These are phyloP conservation scores for Fusarium nematophilum DNA, from an alignment of 2,329 filamentous ascomycete genomes.

Conservation along the genomic window DNA sequence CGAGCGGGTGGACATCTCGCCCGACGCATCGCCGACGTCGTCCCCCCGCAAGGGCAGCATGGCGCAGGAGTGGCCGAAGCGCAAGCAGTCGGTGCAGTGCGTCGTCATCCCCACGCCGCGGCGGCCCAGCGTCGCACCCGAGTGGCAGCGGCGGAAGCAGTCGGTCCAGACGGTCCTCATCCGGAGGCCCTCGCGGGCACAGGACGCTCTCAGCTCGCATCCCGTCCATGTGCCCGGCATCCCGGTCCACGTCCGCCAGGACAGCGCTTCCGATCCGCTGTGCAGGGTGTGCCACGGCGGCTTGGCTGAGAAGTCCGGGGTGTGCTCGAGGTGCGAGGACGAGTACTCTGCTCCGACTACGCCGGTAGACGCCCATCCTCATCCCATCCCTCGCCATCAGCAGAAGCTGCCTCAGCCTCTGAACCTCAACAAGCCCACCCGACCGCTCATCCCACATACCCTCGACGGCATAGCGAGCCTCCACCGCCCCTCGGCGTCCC, in stretches of 20 bases:
- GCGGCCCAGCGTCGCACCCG: conserved; percentile 26
- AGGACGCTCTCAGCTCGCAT: conserved; percentile 37
- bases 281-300: conserved; percentile 38
- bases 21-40: conserved; percentile 23
- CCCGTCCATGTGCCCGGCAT: conserved; percentile 36
- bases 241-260: conserved; percentile 38
- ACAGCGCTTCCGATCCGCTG: conserved; percentile 36
- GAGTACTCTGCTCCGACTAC: conserved; percentile 22
- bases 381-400: conserved; percentile 7
- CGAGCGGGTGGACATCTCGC: conserved; percentile 33
- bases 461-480: conserved; percentile 30
- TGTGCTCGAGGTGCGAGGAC: conserved; percentile 40
- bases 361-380: conserved; percentile 12
- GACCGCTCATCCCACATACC: conserved; percentile 27
- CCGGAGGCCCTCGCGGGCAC: conserved; percentile 31
- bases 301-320: conserved; percentile 37
- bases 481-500: conserved; percentile 22
- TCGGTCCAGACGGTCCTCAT: conserved; percentile 21
- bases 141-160: conserved; percentile 25
- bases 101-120: conserved; percentile 24
- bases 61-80: conserved; percentile 15
- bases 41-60: conserved; percentile 19
- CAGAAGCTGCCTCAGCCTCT: conserved; percentile 10
- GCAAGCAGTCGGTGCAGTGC: conserved; percentile 31
- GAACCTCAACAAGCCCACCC: conserved; percentile 32